These are phyloP conservation scores for Paramecium primaurelia DNA, from an alignment of 73 alveolate genomes.

Conservation along the genomic window DNA sequence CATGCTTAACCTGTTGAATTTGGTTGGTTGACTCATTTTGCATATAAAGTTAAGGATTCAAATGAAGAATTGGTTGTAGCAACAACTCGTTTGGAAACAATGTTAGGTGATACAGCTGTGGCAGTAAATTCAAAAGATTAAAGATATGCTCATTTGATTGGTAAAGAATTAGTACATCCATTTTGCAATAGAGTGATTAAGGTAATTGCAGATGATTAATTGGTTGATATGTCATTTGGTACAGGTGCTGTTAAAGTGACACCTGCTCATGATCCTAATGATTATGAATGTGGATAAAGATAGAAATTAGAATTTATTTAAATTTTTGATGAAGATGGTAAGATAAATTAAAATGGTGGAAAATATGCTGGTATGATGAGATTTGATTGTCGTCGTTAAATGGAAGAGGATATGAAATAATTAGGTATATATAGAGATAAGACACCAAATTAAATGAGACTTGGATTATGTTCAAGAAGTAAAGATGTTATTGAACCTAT, in stretches of 20 bases:
- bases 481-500: conserved; percentile 98
- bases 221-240: conserved; percentile 98
- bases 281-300: conserved; percentile 95
- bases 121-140: conserved; percentile 99
- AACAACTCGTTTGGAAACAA: conserved; percentile 98
- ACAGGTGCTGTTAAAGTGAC: conserved; percentile 99
- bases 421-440: conserved; percentile 85
- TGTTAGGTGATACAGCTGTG: conserved; percentile 99
- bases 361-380: conserved; percentile 93
- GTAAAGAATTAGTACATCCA: conserved; percentile 97
- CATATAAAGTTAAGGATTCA: conserved; percentile 87
- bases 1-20: conserved; percentile 91
- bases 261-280: conserved; percentile 99
- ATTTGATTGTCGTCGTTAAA: conserved; percentile 91
- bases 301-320: conserved; percentile 87
- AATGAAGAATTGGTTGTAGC: conserved; percentile 88
- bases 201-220: conserved; percentile 82
- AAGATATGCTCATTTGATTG: conserved; percentile 94
- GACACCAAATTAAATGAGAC: conserved; percentile 94
- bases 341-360: conserved; percentile 95
- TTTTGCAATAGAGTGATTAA: conserved; percentile 93
- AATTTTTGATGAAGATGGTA: conserved; percentile 97
- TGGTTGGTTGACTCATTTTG: conserved; percentile 90
- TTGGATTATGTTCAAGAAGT: conserved; percentile 94
- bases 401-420: conserved; percentile 82